A percentile compares a stretch with the other conserved stretches of the same genome.
Evolutionary conservation across 2,329 filamentous ascomycete genomes (phyloP).

Genomic region (Cyanodermella asteris): DNA sequence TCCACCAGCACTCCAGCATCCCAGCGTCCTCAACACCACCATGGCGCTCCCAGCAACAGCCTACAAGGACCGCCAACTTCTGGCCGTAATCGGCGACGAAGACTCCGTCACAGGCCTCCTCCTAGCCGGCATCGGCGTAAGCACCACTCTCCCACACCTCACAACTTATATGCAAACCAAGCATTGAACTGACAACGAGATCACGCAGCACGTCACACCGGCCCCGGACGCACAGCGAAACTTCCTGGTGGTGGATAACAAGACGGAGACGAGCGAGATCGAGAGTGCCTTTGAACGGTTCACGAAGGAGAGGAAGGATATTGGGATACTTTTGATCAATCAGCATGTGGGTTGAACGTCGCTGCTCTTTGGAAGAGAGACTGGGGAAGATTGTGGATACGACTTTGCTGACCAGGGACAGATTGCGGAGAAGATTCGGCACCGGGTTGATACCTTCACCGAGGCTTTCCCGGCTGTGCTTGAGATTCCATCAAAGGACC

Average conservation of each 20-base stretch:
- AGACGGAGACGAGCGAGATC: slow-evolving; percentile 75
- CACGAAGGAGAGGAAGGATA: slow-evolving; percentile 79
- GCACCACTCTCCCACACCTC: slow-evolving; percentile 11
- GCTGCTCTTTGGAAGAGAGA: not conserved
- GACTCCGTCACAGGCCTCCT: slow-evolving; percentile 90
- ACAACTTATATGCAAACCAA: not conserved
- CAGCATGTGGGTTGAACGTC: slow-evolving; percentile 49
- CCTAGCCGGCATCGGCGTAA: slow-evolving; percentile 82
- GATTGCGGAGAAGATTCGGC: slow-evolving; percentile 85
- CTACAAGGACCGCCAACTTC: slow-evolving; percentile 64
- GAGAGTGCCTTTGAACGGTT: slow-evolving; percentile 80
- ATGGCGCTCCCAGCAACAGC: slow-evolving; percentile 40
- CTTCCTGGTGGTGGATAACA: slow-evolving; percentile 86
- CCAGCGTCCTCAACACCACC: slow-evolving; percentile 7
- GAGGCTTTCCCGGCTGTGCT: slow-evolving; percentile 90
- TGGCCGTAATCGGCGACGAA: slow-evolving; percentile 97
- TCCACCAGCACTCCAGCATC: too few relatives aligned
- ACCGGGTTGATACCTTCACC: slow-evolving; percentile 75
- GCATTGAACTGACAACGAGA: slow-evolving; percentile 2
- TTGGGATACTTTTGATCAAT: slow-evolving; percentile 90
- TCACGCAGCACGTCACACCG: slow-evolving; percentile 66
- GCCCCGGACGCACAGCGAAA: slow-evolving; percentile 86
- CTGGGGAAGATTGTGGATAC: slow-evolving; percentile 4
- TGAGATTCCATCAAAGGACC: slow-evolving; percentile 96
- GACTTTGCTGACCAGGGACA: slow-evolving; percentile 17